These are phyloP conservation scores for Iodosphaeria phyllophila DNA, from an alignment of 2,329 filamentous ascomycete genomes.

Conservation along the genomic window DNA sequence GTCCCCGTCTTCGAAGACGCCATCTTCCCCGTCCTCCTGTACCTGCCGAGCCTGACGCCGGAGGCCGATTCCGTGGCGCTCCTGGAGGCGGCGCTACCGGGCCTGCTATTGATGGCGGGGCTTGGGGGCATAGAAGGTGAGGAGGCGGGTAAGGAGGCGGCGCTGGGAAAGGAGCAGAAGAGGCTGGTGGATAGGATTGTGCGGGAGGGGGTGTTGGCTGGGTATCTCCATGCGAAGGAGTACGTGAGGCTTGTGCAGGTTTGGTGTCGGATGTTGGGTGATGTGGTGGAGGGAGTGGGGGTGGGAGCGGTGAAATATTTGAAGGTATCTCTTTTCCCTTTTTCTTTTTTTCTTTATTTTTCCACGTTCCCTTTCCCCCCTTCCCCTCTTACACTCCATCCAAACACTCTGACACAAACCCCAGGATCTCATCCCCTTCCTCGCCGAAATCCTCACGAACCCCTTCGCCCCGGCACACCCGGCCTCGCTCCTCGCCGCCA, in stretches of 20 bases:
- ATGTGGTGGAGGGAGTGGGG: constrained; percentile 35
- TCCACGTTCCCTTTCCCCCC: not conserved
- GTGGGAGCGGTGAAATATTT: constrained; percentile 49
- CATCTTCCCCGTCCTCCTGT: constrained; percentile 53
- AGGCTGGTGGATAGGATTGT: constrained; percentile 33
- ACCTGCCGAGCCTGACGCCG: constrained; percentile 59
- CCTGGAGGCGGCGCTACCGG: constrained; percentile 45
- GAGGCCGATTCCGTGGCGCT: constrained; percentile 49
- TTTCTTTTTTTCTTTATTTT: not conserved
- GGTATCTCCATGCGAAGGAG: constrained; percentile 37
- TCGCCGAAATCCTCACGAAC: constrained; percentile 46
- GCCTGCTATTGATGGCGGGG: constrained; percentile 39
- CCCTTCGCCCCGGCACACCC: constrained; percentile 43
- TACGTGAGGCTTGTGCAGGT: constrained; percentile 36
- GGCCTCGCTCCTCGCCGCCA: constrained; percentile 31
- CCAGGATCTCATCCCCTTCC: constrained; percentile 47
- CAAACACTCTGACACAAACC: not conserved
- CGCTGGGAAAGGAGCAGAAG: constrained; percentile 8
- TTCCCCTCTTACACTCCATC: not conserved
- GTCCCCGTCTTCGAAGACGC: constrained; percentile 49
- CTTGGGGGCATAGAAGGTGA: constrained; percentile 7
- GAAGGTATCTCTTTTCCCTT: constrained; percentile 24
- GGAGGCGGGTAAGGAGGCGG: constrained; percentile 5
- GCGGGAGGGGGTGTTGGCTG: constrained; percentile 34
- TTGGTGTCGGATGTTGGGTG: constrained; percentile 29